A percentile compares a stretch with the other conserved stretches of the same genome.
These are phyloP conservation scores for Decorospora gaudefroyi DNA, from an alignment of 2,329 filamentous ascomycete genomes.

Conservation along the genomic window DNA sequence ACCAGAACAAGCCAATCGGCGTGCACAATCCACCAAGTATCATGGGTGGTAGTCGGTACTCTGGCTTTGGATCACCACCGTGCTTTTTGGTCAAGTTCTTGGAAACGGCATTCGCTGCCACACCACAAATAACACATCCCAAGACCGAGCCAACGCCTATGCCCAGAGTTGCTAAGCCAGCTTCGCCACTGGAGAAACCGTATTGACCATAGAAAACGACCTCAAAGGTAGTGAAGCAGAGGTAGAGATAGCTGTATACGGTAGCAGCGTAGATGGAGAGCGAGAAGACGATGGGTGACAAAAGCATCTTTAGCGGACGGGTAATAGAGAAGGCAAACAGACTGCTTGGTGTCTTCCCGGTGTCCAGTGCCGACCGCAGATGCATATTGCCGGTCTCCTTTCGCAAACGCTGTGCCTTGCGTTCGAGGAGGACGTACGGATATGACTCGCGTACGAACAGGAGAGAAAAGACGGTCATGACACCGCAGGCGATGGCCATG, in stretches of 20 bases:
- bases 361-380: conserved; percentile 27
- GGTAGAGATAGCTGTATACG: conserved; percentile 24
- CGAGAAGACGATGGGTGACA: conserved; percentile 27
- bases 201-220: conserved; percentile 22
- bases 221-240: conserved; percentile 27
- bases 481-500: conserved; percentile 10
- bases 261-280: conserved; percentile 17
- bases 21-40: conserved; percentile 1
- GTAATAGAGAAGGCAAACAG: conserved; percentile 22
- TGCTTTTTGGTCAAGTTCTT: conserved; percentile 5
- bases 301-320: conserved; percentile 33
- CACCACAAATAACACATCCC: conserved; percentile 46
- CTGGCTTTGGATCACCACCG: conserved; percentile 4
- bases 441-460: conserved; percentile 26
- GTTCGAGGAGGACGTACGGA: conserved; percentile 39
- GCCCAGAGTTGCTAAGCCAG: conserved; percentile 18
- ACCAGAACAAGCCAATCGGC: conserved; percentile 1
- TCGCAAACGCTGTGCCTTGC: conserved; percentile 37
- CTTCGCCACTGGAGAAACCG: conserved; percentile 11
- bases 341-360: conserved; percentile 11
- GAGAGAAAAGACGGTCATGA: conserved; percentile 37
- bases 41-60: conserved; percentile 1
- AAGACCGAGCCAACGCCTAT: conserved; percentile 17
- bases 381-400: conserved; percentile 34
- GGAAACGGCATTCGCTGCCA: background rate